Evolutionary conservation across 768 basidiomycete species (phyloP).

Genomic region (Psilocybe azurescens): DNA sequence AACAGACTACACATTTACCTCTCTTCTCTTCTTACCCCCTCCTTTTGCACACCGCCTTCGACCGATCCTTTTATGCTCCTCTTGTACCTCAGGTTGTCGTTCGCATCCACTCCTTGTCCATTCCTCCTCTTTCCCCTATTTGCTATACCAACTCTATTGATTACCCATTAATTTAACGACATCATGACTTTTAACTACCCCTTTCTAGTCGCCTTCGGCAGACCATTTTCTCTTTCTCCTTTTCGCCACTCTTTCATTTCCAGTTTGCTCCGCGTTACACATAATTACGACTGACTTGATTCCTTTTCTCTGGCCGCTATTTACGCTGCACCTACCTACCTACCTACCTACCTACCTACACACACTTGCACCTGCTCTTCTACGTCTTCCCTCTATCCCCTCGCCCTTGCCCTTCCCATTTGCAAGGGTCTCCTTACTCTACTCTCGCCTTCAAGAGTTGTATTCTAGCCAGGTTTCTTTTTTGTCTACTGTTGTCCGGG

Average conservation of each 20-base stretch:
- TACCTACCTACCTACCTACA: neutral
- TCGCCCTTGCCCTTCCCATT: neutral
- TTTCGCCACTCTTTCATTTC: neutral
- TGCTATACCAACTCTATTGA: constrained; percentile 21
- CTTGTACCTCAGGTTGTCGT: constrained; percentile 6
- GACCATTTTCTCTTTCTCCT: neutral
- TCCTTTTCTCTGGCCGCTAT: neutral
- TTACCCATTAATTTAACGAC: constrained; percentile 22
- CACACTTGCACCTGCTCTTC: neutral
- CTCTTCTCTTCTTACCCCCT: neutral
- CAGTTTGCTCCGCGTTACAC: neutral
- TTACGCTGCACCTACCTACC: neutral
- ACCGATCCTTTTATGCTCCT: neutral
- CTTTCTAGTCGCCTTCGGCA: neutral
- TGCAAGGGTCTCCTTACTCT: neutral
- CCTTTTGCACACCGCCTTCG: neutral
- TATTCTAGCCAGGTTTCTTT: constrained; percentile 3
- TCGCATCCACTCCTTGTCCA: constrained; percentile 17
- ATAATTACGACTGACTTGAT: neutral
- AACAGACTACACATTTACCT: neutral
- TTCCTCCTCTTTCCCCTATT: neutral
- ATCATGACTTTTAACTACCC: constrained; percentile 11
- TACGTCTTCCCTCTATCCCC: neutral
- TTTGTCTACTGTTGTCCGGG: neutral
- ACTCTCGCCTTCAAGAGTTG: constrained; percentile 5